Base-by-base conservation (phyloP, 2,329 filamentous ascomycete species). In the Neoarthrinium moseri region DNA sequence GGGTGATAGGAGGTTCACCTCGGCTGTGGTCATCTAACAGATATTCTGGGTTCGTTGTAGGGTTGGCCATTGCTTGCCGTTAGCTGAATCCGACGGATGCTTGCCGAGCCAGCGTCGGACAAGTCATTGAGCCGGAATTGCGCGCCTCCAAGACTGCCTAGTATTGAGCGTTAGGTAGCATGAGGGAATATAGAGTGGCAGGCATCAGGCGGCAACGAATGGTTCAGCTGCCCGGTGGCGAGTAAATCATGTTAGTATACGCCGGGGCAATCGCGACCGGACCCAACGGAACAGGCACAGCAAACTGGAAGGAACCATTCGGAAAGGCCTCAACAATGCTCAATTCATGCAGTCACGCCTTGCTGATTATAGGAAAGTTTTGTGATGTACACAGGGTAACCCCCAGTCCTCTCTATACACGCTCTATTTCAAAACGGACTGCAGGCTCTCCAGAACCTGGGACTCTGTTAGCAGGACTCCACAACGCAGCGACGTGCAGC, bases 371-470 rank as follows among this genome's bases (percentile, higher is more conserved):
- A 59, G 57, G 55, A 57, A 59, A 61, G 56, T 56, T 49, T 54
- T 59, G 58, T 67, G 67, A 66, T 69, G 66, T 68, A 69, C 61
- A 62, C 56, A 56, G 56, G 57, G 55, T 49, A 41, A 47, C 46
- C 43, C 54, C 45, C 57, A 37, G 53, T 60, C 61, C 69, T 67
- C 55, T 72, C 72, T 72, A 73, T 66, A 70, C 63, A 63, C n/a
- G n/a, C 64, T 77, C 76, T 90, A 91, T 80, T 91, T 92, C 67
- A 92, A 77, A 61, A 80, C 82, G 61, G 85, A 83, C 74, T 91
- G 85, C 63, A 94, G 80, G 68, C 82, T 88, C 81, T 94, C 89
- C 60, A 94, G 79, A 63, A 92, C 86, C 87, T 91, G 55, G 35
- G 33, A 35, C 11, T 35, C 20, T 27, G 62, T 79, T 61, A 80